Evolutionary conservation across 1,284 basidiomycete species (phyloP), one percentile per base, ranked within the genome.

Genomic region (Puccinia novopanici): DNA sequence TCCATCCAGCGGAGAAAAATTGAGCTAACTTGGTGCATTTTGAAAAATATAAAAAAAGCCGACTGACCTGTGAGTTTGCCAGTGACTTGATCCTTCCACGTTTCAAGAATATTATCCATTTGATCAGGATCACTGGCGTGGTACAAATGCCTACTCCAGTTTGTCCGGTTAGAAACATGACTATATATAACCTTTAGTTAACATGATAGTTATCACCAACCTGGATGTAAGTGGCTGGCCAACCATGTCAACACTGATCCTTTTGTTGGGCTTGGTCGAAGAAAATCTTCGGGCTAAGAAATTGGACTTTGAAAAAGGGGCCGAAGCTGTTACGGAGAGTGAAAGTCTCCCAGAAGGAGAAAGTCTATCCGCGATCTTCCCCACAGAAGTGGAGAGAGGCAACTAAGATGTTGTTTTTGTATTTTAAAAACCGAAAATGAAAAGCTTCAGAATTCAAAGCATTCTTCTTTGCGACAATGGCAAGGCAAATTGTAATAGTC

Each of bases 91-190:
- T 92, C 91, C 50, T 92, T 91, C 95, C 95, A 97, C 82, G 93
- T 89, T 83, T 90, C 91, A 75, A 98, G 89, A 81, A 98, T 89
- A 45, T 92, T 93, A 85, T 93, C 92, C 42, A 93, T 91, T 86
- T 98, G 93, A 86, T 94, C 93, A 30, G 91, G 93, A 86, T 96
- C 93, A 80, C 93, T 95, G 24, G 95, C 94, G 87, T 98, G 95
- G 30, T 95, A 91, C 81, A 96, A 89, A 86, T 98, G 95, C 73
- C 94, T 95, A 84, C 50, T 30, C 22, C 72, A 30, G 52, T 10
- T 55, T 27, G 17, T 5, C 27, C 17, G 22, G n/a, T 45, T 22
- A 37, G 17, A 37, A 24, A n/a, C 34, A 27, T n/a, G 30, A 76
- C 1, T 40, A 17, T 24, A n/a, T n/a, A n/a, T 27, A 24, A 12